Percentiles rank a stretch among this genome's conserved stretches.
Evolutionary conservation across 2,329 filamentous ascomycete genomes (phyloP).

Genomic region (Tolypocladium tundrense): DNA sequence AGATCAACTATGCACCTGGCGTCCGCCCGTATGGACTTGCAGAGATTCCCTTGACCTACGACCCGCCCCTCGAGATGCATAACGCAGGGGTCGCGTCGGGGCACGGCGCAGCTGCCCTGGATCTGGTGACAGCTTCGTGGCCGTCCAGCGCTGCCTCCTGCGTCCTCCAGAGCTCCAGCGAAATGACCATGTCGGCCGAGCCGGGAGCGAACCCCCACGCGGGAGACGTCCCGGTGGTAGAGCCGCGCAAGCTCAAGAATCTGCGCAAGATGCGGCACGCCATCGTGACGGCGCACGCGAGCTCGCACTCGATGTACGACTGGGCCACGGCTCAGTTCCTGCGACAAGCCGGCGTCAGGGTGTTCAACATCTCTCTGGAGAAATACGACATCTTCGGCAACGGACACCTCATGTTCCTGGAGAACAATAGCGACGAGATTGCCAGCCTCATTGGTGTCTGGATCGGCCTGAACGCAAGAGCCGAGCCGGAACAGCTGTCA

Average conservation of each 20-base stretch:
- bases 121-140: neutral
- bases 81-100: too few species aligned
- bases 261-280: slow-evolving; percentile 36
- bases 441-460: slow-evolving; percentile 26
- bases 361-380: slow-evolving; percentile 33
- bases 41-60: slow-evolving; percentile 29
- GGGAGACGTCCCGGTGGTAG: neutral
- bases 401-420: slow-evolving; percentile 44
- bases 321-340: slow-evolving; percentile 43
- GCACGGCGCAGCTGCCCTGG: neutral
- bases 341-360: slow-evolving; percentile 36
- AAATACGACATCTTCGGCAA: slow-evolving; percentile 38
- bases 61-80: slow-evolving; percentile 19
- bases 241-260: slow-evolving; percentile 31
- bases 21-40: slow-evolving; percentile 28
- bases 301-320: slow-evolving; percentile 44
- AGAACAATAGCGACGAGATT: slow-evolving; percentile 38
- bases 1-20: slow-evolving; percentile 13
- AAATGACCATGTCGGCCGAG: neutral
- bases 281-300: slow-evolving; percentile 41
- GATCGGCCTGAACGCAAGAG: slow-evolving; percentile 12
- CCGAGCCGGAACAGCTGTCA: neutral
- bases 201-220: neutral
- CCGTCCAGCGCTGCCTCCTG: slow-evolving; percentile 1
- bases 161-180: slow-evolving; percentile 9